These are phyloP conservation scores for Entophlyctis luteolus DNA, from an alignment of 192 early-diverging fungal genomes.

Conservation along the genomic window DNA sequence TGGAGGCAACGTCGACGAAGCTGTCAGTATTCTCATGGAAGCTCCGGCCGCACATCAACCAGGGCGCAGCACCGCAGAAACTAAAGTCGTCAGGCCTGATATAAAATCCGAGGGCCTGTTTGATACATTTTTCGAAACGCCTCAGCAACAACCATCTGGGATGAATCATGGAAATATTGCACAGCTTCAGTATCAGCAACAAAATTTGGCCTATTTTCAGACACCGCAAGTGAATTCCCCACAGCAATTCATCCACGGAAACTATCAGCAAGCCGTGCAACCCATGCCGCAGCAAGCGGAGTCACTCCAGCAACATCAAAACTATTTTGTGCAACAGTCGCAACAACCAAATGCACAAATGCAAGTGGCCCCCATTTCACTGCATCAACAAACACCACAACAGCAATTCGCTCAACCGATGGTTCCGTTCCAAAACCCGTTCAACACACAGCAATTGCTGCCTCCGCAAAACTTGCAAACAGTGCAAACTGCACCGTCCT, in stretches of 20 bases:
- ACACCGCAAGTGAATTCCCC: not conserved
- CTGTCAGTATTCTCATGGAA: slow-evolving; percentile 57
- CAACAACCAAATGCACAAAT: slow-evolving; percentile 30
- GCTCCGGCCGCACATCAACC: not conserved
- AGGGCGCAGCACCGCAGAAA: not conserved
- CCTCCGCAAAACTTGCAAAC: too few species aligned
- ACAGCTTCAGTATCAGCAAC: slow-evolving; percentile 7
- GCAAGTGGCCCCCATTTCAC: too few species aligned
- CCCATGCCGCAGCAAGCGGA: slow-evolving; percentile 7
- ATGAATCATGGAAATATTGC: not conserved
- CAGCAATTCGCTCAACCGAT: too few species aligned
- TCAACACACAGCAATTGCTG: too few species aligned
- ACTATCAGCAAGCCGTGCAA: not conserved
- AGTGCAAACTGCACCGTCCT: too few species aligned
- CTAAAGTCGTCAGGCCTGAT: not conserved
- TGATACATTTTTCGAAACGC: not conserved
- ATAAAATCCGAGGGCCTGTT: not conserved
- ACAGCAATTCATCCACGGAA: not conserved
- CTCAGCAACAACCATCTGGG: not conserved
- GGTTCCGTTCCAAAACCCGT: too few species aligned
- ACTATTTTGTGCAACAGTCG: slow-evolving; percentile 8
- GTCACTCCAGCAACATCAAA: slow-evolving; percentile 19
- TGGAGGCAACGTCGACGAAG: slow-evolving; percentile 72
- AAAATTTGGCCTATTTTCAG: not conserved
- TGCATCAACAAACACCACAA: too few species aligned